phyloP scores from a whole-genome alignment of 2,329 filamentous ascomycete species.

The Dothideomycetes sp. region DNA sequence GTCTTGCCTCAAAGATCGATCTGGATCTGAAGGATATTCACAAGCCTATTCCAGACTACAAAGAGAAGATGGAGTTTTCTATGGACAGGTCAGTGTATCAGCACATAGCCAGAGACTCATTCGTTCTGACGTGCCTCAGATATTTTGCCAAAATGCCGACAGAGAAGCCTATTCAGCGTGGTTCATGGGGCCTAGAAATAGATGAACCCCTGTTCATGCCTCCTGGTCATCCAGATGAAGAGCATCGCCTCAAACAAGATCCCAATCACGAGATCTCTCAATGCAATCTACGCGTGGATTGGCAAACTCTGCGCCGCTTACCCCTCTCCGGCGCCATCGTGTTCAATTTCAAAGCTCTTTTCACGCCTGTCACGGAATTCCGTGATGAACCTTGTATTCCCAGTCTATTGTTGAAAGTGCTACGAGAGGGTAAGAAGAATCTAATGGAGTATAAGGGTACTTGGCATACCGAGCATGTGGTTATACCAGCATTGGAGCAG shows the following conservation, averaged over 20 bases:
- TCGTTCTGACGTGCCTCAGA: no score
- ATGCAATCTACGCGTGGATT: conserved; percentile 68
- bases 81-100: conserved; percentile 67
- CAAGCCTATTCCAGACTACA: conserved; percentile 67
- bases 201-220: conserved; percentile 68
- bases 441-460: conserved; percentile 75
- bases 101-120: no score
- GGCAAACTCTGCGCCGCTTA: conserved; percentile 74
- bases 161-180: conserved; percentile 68
- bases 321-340: conserved; percentile 66
- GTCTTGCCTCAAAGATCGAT: conserved; percentile 64
- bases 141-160: conserved; percentile 72
- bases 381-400: conserved; percentile 65
- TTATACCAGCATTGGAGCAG: conserved; percentile 53
- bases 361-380: conserved; percentile 64
- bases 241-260: conserved; percentile 50
- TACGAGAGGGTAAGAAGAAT: conserved; percentile 60
- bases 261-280: conserved; percentile 48
- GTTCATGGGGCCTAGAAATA: conserved; percentile 75
- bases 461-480: conserved; percentile 68
- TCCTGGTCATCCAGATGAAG: conserved; percentile 55
- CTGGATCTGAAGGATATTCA: conserved; percentile 64
- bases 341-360: conserved; percentile 84
- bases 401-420: conserved; percentile 55
- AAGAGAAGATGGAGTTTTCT: conserved; percentile 77